These are phyloP conservation scores for Cladophialophora immunda DNA, from an alignment of 2,329 filamentous ascomycete species.

Conservation along the genomic window DNA sequence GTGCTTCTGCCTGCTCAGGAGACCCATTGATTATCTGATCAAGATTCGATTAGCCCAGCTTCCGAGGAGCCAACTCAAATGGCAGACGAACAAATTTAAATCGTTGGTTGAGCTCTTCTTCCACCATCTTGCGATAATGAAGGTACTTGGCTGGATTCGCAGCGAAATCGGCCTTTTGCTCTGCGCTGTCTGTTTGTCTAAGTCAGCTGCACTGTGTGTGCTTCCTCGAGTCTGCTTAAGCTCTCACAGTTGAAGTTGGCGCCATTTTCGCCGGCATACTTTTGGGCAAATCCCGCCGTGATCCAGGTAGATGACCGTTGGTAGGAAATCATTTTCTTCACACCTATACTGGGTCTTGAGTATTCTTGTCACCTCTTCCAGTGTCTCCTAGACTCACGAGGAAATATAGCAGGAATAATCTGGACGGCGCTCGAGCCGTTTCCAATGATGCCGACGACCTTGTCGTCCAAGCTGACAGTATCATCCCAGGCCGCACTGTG, in stretches of 20 bases:
- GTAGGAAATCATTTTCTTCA: conserved; percentile 40
- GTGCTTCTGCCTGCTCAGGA: background rate
- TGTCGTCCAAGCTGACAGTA: conserved; percentile 58
- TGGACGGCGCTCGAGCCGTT: conserved; percentile 70
- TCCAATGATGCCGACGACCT: conserved; percentile 66
- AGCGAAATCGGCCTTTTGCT: conserved; percentile 35
- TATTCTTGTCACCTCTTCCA: background rate
- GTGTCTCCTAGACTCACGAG: background rate
- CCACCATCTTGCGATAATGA: conserved; percentile 46
- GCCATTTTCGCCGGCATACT: conserved; percentile 37
- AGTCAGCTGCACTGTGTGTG: conserved; percentile 54
- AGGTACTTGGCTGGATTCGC: conserved; percentile 36
- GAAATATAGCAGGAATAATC: conserved; percentile 37
- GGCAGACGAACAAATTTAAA: conserved; percentile 32
- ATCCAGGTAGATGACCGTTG: conserved; percentile 42
- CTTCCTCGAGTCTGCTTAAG: conserved; percentile 45
- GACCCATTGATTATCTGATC: conserved; percentile 10
- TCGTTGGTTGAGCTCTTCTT: conserved; percentile 40
- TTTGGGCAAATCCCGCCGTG: conserved; percentile 37
- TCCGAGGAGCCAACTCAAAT: conserved; percentile 6
- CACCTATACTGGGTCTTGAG: conserved; percentile 42
- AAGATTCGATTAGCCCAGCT: background rate
- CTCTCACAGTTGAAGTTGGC: conserved; percentile 47
- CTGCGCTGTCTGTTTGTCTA: conserved; percentile 47
- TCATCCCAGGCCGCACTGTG: conserved; percentile 54